Conservation (phyloP, 768 basidiomycete genomes). For the Lactarius sanguifluus region DNA sequence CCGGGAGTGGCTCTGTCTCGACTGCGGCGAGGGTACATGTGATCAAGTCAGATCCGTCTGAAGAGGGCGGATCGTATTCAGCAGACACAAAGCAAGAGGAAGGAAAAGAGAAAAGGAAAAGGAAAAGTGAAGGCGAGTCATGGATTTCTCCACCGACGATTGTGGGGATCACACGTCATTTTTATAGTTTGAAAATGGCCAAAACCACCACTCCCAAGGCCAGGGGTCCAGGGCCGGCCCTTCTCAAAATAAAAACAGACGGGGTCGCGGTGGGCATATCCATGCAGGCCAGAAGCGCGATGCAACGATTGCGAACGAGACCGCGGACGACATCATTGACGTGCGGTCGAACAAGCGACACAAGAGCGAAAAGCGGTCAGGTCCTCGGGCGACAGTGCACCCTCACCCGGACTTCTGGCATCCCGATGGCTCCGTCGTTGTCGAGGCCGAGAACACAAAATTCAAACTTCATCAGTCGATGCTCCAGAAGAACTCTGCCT, state of each 20-base stretch:
- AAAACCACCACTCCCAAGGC: not conserved
- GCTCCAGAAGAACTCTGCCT: constrained; percentile 37
- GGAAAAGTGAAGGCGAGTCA: not conserved
- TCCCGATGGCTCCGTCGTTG: constrained; percentile 38
- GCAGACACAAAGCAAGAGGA: not conserved
- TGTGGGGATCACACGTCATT: not conserved
- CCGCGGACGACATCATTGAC: not conserved
- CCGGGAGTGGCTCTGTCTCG: not conserved
- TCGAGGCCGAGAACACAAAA: constrained; percentile 38
- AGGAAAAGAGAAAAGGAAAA: no score
- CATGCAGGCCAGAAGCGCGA: constrained; percentile 7
- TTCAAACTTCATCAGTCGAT: constrained; percentile 41
- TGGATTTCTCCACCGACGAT: not conserved
- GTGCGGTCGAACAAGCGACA: not conserved
- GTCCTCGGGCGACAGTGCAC: not conserved
- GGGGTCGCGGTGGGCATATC: not conserved
- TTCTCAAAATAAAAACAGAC: not conserved
- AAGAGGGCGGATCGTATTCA: not conserved
- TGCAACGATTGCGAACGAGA: not conserved
- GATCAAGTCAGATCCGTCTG: not conserved
- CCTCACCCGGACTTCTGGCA: constrained; percentile 36
- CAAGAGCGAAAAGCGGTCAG: not conserved
- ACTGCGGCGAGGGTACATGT: constrained; percentile 7
- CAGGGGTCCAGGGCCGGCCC: not conserved
- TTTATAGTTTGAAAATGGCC: not conserved